These are phyloP conservation scores for Solanum hybrid DNA, from an alignment of 305 asterid genomes.

Conservation along the genomic window DNA sequence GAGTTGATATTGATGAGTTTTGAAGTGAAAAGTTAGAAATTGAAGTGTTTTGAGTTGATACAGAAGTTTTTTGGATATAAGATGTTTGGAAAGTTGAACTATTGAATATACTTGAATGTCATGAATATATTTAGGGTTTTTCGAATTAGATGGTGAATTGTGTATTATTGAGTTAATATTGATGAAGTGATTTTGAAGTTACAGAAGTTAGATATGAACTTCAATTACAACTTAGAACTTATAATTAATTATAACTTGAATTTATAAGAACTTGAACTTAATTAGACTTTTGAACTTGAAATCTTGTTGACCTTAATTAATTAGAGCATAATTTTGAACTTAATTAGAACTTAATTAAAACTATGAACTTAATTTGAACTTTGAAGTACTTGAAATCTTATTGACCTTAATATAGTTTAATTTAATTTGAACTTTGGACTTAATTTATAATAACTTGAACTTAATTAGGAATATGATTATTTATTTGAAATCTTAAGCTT, in stretches of 20 bases:
- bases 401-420: neutral
- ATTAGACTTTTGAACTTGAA: neutral
- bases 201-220: neutral
- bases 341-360: neutral
- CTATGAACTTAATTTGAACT: neutral
- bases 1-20: neutral
- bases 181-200: neutral
- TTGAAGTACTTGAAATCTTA: neutral
- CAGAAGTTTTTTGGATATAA: neutral
- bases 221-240: neutral
- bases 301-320: neutral
- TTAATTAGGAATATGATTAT: neutral
- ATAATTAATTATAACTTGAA: neutral
- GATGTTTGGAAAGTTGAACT: neutral
- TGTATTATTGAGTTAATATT: neutral
- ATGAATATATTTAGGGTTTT: neutral
- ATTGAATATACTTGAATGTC: neutral
- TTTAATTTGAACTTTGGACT: neutral
- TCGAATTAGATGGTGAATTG: neutral
- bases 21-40: neutral
- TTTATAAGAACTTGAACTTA: neutral
- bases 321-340: neutral
- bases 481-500: neutral
- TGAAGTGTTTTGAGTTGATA: neutral
- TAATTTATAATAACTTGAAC: neutral